phyloP scores from a whole-genome alignment of 176 grass and related monocot species.

The Triticum dicoccoides region DNA sequence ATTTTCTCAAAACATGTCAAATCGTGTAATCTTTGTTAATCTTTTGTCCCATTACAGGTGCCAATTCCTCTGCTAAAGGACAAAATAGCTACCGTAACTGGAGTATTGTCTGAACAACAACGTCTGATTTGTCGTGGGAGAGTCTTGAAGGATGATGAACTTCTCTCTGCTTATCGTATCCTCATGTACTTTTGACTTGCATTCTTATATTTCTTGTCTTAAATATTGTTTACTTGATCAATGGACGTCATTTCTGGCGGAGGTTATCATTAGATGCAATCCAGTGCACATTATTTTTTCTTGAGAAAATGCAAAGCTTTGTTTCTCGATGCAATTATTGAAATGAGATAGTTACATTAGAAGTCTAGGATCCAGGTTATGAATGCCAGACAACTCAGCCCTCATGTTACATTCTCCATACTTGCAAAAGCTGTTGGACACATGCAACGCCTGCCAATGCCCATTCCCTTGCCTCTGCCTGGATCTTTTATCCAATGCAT shows the following conservation, averaged over 20 bases:
- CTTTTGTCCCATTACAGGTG: conserved; percentile 49
- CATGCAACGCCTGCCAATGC: neutral
- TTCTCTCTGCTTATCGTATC: conserved; percentile 98
- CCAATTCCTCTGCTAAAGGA: conserved; percentile 92
- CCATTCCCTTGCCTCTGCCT: neutral
- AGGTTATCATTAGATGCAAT: conserved; percentile 3
- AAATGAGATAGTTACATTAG: neutral
- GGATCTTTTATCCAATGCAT: neutral
- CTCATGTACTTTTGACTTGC: conserved; percentile 30
- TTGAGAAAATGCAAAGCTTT: neutral
- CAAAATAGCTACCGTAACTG: conserved; percentile 89
- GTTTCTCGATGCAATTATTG: neutral
- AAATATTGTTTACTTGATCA: conserved; percentile 6
- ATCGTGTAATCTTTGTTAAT: neutral
- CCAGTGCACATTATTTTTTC: neutral
- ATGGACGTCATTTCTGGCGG: neutral
- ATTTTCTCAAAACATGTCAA: conserved; percentile 13
- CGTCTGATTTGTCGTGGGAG: conserved; percentile 91
- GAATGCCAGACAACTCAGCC: neutral
- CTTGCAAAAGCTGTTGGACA: neutral
- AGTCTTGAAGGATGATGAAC: conserved; percentile 93
- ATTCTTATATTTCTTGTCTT: neutral
- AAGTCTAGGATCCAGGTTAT: neutral
- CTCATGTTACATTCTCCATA: neutral
- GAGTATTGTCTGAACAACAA: conserved; percentile 89